A percentile compares a stretch with the other conserved stretches of the same genome.
These are phyloP conservation scores for Rutstroemia sydowiana DNA, from an alignment of 2,329 filamentous ascomycete genomes.

Conservation along the genomic window DNA sequence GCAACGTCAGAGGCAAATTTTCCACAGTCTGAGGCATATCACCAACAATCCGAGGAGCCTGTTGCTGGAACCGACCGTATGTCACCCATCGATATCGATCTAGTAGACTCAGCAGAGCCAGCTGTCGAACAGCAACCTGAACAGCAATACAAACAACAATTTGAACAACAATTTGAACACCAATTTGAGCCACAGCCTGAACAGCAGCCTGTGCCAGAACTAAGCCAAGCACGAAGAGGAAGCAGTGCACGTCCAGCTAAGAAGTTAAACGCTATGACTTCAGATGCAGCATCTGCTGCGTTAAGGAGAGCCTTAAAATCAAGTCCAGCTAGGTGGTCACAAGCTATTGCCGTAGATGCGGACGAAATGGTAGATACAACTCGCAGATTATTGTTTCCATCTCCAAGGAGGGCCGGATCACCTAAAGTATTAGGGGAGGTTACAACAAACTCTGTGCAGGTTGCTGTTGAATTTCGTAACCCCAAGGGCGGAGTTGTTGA, in stretches of 20 bases:
- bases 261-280: slow-evolving; percentile 26
- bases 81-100: slow-evolving; percentile 8
- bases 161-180: no score
- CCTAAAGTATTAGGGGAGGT: slow-evolving; percentile 55
- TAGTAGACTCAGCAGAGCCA: not conserved
- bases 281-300: slow-evolving; percentile 26
- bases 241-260: slow-evolving; percentile 24
- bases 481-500: slow-evolving; percentile 21
- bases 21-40: slow-evolving; percentile 32
- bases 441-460: slow-evolving; percentile 44
- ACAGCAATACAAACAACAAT: no score
- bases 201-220: not conserved
- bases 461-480: slow-evolving; percentile 32
- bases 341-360: slow-evolving; percentile 46
- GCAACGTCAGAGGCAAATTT: slow-evolving; percentile 30
- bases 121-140: no score
- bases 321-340: slow-evolving; percentile 38
- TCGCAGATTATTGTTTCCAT: slow-evolving; percentile 68
- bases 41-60: not conserved
- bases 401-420: slow-evolving; percentile 59
- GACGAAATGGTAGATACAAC: slow-evolving; percentile 48
- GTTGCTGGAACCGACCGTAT: not conserved
- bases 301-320: slow-evolving; percentile 29
- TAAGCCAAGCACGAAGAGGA: slow-evolving; percentile 17
- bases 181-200: no score